Evolutionary conservation across 352 stramenopile species (phyloP), one percentile per base, ranked within the genome.

Genomic region (Pythium monospermum): DNA sequence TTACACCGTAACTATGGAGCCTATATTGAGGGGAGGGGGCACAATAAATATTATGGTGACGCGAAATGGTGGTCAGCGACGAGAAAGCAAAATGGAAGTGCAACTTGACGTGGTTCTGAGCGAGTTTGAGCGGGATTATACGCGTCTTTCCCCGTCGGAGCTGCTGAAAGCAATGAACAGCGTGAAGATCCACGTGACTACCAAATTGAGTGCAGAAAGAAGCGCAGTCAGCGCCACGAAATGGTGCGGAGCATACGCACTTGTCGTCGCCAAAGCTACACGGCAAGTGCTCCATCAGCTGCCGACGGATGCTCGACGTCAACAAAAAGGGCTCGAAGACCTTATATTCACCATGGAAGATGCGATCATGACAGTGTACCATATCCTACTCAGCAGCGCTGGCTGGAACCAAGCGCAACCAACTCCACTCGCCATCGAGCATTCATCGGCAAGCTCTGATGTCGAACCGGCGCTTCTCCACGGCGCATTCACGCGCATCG

Each of bases 401-500:
- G n/a, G n/a, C n/a, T n/a, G n/a, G n/a, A n/a, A n/a, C n/a, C n/a
- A n/a, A n/a, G n/a, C n/a, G n/a, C n/a, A n/a, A n/a, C n/a, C 45
- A 46, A 21, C 31, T 32, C 31, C 12, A 23, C n/a, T n/a, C 25
- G n/a, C 38, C 21, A 7, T 19, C 25, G 28, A 23, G 40, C 28
- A 30, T 40, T 15, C 28, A 16, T n/a, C 27, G n/a, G 6, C 31
- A 30, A 40, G 44, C 22, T 5, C 21, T 16, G 39, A 31, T 33
- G 47, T 48, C 1, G 55, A 63, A 26, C 16, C 33, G n/a, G 39
- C 48, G 41, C 48, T 36, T 21, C 18, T 76, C 1, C 61, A 49
- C 38, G 50, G 25, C 19, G 53, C 64, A 8, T 64, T 65, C 27
- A 36, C 45, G 23, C 45, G 22, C 10, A 38, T 78, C 8, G 28